Conservation (phyloP, 2,329 filamentous ascomycete genomes). For the Colletotrichum nymphaeae region DNA sequence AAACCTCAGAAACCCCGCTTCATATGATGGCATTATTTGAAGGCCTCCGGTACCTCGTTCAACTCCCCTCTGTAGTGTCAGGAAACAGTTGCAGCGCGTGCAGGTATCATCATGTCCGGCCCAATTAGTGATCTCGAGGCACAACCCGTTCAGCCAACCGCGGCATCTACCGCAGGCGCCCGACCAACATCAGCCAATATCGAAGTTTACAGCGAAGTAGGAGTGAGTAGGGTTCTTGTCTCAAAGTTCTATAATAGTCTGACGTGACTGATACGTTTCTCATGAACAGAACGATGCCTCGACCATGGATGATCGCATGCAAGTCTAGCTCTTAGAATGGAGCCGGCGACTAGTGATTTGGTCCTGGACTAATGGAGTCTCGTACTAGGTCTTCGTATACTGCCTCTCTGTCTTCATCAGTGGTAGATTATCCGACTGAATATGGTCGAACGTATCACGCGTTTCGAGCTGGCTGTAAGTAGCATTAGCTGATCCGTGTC, state of each 20-base stretch:
- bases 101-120: neutral
- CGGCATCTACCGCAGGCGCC: too few species aligned
- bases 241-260: neutral
- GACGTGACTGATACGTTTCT: neutral
- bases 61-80: too few species aligned
- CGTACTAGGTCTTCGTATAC: neutral
- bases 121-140: neutral
- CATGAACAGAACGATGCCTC: neutral
- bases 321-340: neutral
- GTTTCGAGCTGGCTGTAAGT: slow-evolving; percentile 15
- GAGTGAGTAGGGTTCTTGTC: neutral
- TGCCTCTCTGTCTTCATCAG: slow-evolving; percentile 12
- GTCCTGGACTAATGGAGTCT: too few species aligned
- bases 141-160: neutral
- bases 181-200: neutral
- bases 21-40: neutral
- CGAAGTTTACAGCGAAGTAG: neutral
- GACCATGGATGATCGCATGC: neutral
- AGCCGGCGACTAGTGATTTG: too few species aligned
- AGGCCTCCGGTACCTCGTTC: too few species aligned
- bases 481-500: neutral
- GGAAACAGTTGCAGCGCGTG: too few species aligned
- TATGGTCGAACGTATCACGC: slow-evolving; percentile 30
- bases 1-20: neutral
- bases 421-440: slow-evolving; percentile 15